Percentiles rank a stretch among this genome's conserved stretches.
Evolutionary conservation across 2,329 filamentous ascomycete species (phyloP).

Genomic region (Aspergillus brunneoviolaceus): DNA sequence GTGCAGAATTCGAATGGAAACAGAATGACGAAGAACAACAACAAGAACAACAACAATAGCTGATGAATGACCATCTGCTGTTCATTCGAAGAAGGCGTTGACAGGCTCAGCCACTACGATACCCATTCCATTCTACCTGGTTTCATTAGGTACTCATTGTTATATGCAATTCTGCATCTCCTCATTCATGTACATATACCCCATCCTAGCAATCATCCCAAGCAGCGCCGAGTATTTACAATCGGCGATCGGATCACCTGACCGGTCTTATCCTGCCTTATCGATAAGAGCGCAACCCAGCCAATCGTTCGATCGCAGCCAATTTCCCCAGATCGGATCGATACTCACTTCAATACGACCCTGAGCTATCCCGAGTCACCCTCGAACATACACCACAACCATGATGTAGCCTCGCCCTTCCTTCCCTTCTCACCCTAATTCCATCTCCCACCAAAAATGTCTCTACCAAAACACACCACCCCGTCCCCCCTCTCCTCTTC

Average conservation of each 20-base stretch:
- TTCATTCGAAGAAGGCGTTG: slow-evolving; percentile 8
- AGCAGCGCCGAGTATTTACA: not conserved
- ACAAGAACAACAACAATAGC: not conserved
- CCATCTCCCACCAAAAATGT: slow-evolving; percentile 25
- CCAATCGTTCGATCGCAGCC: not conserved
- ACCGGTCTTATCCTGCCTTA: slow-evolving; percentile 8
- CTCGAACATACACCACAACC: slow-evolving; percentile 11
- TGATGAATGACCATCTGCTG: not conserved
- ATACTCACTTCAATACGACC: not conserved
- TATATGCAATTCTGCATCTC: not conserved
- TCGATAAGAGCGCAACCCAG: slow-evolving; percentile 31
- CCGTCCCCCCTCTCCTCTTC: slow-evolving; percentile 28
- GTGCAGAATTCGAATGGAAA: slow-evolving; percentile 55
- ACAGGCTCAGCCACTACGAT: slow-evolving; percentile 16
- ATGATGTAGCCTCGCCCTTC: slow-evolving; percentile 28
- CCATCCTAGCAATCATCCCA: not conserved
- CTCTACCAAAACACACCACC: slow-evolving; percentile 31
- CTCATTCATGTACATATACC: not conserved
- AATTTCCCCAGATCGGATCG: too few species aligned
- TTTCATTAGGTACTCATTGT: slow-evolving; percentile 6
- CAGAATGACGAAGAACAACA: slow-evolving; percentile 37
- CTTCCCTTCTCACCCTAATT: not conserved
- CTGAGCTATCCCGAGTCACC: not conserved
- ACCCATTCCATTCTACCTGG: slow-evolving; percentile 16
- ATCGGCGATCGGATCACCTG: slow-evolving; percentile 2